A percentile compares a stretch with the other conserved stretches of the same genome.
Conservation (phyloP, 169 alveolate species). For the Babesia ovis region DNA sequence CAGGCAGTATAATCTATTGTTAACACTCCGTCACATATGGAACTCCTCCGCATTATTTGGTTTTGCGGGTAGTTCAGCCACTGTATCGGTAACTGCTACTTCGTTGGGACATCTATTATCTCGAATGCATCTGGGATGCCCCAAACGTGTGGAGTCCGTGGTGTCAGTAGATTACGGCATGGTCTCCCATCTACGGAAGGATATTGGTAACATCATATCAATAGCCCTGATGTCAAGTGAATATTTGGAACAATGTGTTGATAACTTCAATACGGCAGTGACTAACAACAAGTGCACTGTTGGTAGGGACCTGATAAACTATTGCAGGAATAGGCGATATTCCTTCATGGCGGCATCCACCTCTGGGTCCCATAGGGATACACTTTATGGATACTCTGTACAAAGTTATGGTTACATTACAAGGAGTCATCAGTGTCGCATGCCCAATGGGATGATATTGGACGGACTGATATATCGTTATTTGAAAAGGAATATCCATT, state of each 20-base stretch:
- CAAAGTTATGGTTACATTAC: not conserved
- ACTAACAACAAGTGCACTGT: constrained; percentile 6
- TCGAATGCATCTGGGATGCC: constrained; percentile 25
- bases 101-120: constrained; percentile 3
- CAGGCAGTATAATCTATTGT: not conserved
- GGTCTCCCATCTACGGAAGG: constrained; percentile 28
- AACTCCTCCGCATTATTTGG: not conserved
- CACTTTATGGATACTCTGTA: not conserved
- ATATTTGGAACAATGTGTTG: constrained; percentile 22
- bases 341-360: not conserved
- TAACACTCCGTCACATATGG: not conserved
- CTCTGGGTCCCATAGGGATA: constrained; percentile 4
- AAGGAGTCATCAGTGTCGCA: not conserved
- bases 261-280: constrained; percentile 7
- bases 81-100: not conserved
- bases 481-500: not conserved
- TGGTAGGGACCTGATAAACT: constrained; percentile 28
- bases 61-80: not conserved
- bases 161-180: constrained; percentile 21
- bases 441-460: constrained; percentile 2
- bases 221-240: constrained; percentile 14
- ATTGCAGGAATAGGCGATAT: constrained; percentile 21
- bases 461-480: constrained; percentile 5
- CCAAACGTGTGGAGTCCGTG: constrained; percentile 22
- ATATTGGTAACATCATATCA: constrained; percentile 51